Base-by-base conservation (phyloP, 768 basidiomycete genomes). In the Podaxis sp. region DNA sequence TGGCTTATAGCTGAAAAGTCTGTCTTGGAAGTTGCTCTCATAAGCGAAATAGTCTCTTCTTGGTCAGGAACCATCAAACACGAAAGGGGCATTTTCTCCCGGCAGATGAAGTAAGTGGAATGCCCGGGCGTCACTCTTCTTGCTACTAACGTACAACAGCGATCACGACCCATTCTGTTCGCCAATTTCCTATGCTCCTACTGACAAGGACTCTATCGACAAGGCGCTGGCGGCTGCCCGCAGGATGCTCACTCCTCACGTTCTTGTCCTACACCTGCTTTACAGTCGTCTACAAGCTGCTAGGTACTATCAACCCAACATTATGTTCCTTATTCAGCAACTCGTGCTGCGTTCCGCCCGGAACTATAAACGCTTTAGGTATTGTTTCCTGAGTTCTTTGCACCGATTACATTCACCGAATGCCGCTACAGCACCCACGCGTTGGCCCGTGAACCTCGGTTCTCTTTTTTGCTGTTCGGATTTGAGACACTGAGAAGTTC, bases 241-340 rank as follows among this genome's bases (percentile, higher is more conserved):
- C 49, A 84, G 91, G 41, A 73, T 95, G 4, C 82, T 98, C 8
- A 80, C 85, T 2, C 94, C 97, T 4, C 97, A 98, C 75, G 81
- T 83, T 1, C 80, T 96, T 15, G 82, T 98, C 27, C 72, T 98
- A 51, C 88, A 94, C 66, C 90, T 98, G 82, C 73, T 98, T 8
- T 86, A 94, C 63, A 97, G 94, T 72, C 88, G 95, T 49, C 81
- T 97, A 66, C 96, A 98, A 76, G 93, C 96, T 47, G 93, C 96
- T 56, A 87, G 94, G 63, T 96, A 98, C 76, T 85, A 90, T 40
- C 82, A 90, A 60, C 87, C 90, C 0, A 88, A 88, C 9, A 85
- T 98, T 40, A 93, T 97, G 83, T 81, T 90, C 57, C 80, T 96
- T 15, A 86, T 96, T 57, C 88, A 94, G 66, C 85, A 91, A 29